A percentile compares a stretch with the other conserved stretches of the same genome.
These are phyloP conservation scores for Aspergillus bombycis DNA, from an alignment of 2,329 filamentous ascomycete genomes.

Conservation along the genomic window DNA sequence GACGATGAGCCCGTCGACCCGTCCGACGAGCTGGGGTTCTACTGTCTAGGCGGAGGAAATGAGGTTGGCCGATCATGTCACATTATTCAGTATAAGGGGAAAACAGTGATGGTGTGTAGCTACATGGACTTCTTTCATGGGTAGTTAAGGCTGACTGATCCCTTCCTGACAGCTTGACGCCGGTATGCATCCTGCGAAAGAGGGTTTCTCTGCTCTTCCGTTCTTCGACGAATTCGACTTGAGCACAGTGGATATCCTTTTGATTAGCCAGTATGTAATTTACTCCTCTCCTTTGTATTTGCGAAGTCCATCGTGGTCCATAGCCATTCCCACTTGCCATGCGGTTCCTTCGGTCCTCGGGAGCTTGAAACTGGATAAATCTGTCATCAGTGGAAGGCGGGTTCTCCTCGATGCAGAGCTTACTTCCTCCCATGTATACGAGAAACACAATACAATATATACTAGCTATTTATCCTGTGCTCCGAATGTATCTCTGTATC, in stretches of 20 bases:
- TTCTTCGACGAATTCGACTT: constrained; percentile 99
- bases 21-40: constrained; percentile 89
- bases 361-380: constrained; percentile 2
- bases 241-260: constrained; percentile 92
- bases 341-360: constrained; percentile 2
- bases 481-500: constrained; percentile 21
- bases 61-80: constrained; percentile 97
- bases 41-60: constrained; percentile 92
- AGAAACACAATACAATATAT: constrained; percentile 40
- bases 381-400: constrained; percentile 11
- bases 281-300: constrained; percentile 24
- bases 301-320: constrained; percentile 12
- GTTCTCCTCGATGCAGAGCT: not conserved
- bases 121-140: not conserved
- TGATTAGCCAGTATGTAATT: constrained; percentile 95
- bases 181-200: constrained; percentile 94
- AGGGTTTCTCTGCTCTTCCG: constrained; percentile 87
- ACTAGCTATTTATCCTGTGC: constrained; percentile 25
- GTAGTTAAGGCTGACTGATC: constrained; percentile 15
- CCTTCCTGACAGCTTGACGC: constrained; percentile 76
- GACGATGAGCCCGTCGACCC: constrained; percentile 89
- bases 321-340: constrained; percentile 9
- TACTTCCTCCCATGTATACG: constrained; percentile 36
- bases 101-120: constrained; percentile 90
- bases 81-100: constrained; percentile 98